phyloP scores from a whole-genome alignment of 306 rosid genomes.

The Begonia masoniana region DNA sequence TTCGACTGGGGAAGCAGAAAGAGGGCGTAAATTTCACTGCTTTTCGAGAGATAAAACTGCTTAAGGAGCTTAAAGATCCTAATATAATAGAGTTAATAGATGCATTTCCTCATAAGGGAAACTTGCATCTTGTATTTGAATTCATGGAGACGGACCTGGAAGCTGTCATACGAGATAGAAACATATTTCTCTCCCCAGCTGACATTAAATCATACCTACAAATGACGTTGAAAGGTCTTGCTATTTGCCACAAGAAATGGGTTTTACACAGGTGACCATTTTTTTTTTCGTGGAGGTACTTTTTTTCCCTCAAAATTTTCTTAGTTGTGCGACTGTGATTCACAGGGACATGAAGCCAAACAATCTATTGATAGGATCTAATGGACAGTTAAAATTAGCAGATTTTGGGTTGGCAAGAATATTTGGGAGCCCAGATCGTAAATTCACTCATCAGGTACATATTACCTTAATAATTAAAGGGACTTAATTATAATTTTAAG shows the following conservation, averaged over 20 bases:
- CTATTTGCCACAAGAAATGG: constrained; percentile 91
- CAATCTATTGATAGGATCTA: constrained; percentile 84
- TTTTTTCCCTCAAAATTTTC: background rate
- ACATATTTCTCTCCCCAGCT: constrained; percentile 82
- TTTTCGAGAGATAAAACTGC: constrained; percentile 76
- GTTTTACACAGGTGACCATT: constrained; percentile 69
- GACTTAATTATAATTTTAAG: background rate
- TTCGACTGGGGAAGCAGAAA: constrained; percentile 91
- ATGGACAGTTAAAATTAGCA: constrained; percentile 93
- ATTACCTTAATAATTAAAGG: no score
- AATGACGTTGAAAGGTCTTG: constrained; percentile 91
- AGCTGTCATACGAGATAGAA: constrained; percentile 87
- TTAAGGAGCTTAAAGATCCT: constrained; percentile 77
- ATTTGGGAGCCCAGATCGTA: constrained; percentile 95
- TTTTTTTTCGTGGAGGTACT: background rate
- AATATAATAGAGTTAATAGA: constrained; percentile 82
- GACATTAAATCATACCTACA: constrained; percentile 82
- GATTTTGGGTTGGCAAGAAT: constrained; percentile 97
- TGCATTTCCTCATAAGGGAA: constrained; percentile 84
- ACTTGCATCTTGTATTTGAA: constrained; percentile 92
- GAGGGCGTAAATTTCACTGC: constrained; percentile 96
- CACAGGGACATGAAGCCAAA: constrained; percentile 98
- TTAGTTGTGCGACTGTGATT: constrained; percentile 12
- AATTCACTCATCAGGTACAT: constrained; percentile 85
- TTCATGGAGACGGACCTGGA: constrained; percentile 99